Conservation (phyloP, 2,329 filamentous ascomycete species). For the Aspergillus carbonarius region DNA sequence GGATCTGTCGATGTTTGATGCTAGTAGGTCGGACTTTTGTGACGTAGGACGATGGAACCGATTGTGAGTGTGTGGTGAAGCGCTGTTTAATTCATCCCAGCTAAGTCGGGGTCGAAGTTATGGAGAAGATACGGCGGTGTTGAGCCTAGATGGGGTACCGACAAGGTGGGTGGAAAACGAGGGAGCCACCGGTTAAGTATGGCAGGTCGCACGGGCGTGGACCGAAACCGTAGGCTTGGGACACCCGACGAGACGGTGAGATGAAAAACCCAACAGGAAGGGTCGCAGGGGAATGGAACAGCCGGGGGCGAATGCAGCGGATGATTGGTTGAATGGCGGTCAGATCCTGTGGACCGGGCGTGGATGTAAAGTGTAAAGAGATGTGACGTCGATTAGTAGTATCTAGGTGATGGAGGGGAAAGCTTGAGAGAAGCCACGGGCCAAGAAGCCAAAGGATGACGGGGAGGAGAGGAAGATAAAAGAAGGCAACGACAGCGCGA, state of each 20-base stretch:
- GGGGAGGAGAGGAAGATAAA: conserved; percentile 4
- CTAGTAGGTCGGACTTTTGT: not conserved
- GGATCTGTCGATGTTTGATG: not conserved
- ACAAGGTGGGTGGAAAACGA: not conserved
- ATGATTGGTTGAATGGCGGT: conserved; percentile 24
- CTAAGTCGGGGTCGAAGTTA: not conserved
- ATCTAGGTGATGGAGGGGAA: not conserved
- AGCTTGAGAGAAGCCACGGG: not conserved
- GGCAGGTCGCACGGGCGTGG: conserved; percentile 19
- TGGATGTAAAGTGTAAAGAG: not conserved
- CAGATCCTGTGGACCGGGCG: conserved; percentile 19
- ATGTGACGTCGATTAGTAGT: not conserved
- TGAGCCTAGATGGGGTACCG: not conserved
- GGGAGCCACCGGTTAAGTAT: conserved; percentile 11
- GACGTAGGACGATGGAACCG: not conserved
- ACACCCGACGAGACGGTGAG: conserved; percentile 24
- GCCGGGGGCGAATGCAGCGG: conserved; percentile 4
- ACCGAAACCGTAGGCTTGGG: conserved; percentile 26
- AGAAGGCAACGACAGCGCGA: conserved; percentile 8
- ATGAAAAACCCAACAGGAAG: conserved; percentile 16
- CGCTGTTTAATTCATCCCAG: not conserved
- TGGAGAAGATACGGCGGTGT: not conserved
- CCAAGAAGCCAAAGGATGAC: not conserved
- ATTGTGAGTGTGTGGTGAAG: not conserved
- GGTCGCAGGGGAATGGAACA: conserved; percentile 12